Evolutionary conservation across 805 yeast species (phyloP).

Genomic region (Komagataella pastoris): DNA sequence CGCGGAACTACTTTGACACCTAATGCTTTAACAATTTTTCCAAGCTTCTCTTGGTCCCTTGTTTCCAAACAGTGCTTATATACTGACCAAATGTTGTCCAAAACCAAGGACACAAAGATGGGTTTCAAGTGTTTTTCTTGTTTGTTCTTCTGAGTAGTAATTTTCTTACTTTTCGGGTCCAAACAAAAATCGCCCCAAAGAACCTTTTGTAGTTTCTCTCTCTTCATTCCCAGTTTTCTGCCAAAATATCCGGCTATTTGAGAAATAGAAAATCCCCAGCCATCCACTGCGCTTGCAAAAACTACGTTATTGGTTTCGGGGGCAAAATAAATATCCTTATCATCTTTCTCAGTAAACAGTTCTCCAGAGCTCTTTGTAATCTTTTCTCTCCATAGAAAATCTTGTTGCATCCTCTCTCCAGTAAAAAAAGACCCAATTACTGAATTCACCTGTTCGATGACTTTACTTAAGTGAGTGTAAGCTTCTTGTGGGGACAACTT

Average conservation of each 20-base stretch:
- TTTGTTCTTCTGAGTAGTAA: conserved; percentile 50
- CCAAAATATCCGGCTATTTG: conserved; percentile 84
- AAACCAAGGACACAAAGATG: conserved; percentile 71
- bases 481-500: conserved; percentile 79
- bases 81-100: conserved; percentile 88
- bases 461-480: conserved; percentile 59
- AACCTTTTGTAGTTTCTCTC: conserved; percentile 68
- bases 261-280: conserved; percentile 92
- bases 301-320: conserved; percentile 85
- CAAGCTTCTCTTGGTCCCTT: conserved; percentile 56
- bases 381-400: conserved; percentile 59
- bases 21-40: conserved; percentile 61
- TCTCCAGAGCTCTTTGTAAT: conserved; percentile 22
- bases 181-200: conserved; percentile 91
- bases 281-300: conserved; percentile 86
- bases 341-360: conserved; percentile 63
- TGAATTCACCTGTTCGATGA: conserved; percentile 88
- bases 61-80: conserved; percentile 59
- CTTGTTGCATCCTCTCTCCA: conserved; percentile 88
- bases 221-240: conserved; percentile 72
- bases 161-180: conserved; percentile 83
- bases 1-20: conserved; percentile 58
- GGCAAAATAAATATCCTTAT: conserved; percentile 70
- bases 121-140: conserved; percentile 59
- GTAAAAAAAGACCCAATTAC: conserved; percentile 88